These are phyloP conservation scores for Trichoderma sp. DNA, from an alignment of 2,329 filamentous ascomycete genomes.

Conservation along the genomic window DNA sequence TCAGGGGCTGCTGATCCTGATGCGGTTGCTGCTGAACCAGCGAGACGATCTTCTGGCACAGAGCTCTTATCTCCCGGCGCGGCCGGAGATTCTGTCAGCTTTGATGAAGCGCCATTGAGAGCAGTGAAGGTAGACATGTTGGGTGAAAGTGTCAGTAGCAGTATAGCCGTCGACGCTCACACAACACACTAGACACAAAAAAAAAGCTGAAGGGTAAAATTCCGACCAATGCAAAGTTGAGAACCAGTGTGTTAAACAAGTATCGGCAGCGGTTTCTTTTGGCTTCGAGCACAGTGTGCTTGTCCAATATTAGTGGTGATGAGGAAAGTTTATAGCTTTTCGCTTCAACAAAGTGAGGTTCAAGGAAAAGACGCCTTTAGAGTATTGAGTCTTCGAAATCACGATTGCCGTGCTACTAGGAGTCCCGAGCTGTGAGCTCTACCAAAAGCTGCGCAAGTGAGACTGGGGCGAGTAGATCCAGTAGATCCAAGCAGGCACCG, in stretches of 20 bases:
- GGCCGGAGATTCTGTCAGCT: constrained; percentile 37
- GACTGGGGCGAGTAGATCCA: neutral
- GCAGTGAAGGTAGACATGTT: constrained; percentile 53
- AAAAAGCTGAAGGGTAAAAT: neutral
- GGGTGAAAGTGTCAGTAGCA: neutral
- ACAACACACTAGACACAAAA: neutral
- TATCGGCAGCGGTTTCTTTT: neutral
- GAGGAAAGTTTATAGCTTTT: neutral
- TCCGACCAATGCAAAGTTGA: neutral
- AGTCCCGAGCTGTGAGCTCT: neutral
- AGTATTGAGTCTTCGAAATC: neutral
- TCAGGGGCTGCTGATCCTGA: constrained; percentile 30
- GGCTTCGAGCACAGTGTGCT: neutral
- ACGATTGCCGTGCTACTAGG: neutral
- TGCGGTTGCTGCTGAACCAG: constrained; percentile 27
- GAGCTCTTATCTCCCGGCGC: constrained; percentile 32
- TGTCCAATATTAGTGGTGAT: neutral
- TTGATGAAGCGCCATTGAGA: constrained; percentile 52
- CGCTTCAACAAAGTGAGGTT: neutral
- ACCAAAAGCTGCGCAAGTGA: neutral
- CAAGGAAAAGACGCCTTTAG: neutral
- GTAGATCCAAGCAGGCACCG: neutral
- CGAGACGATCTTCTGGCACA: constrained; percentile 36
- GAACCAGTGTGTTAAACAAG: neutral
- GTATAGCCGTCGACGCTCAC: constrained; percentile 3